Evolutionary conservation across 768 basidiomycete genomes (phyloP), one percentile per base, ranked within the genome.

Genomic region (Kondoa malvinella): DNA sequence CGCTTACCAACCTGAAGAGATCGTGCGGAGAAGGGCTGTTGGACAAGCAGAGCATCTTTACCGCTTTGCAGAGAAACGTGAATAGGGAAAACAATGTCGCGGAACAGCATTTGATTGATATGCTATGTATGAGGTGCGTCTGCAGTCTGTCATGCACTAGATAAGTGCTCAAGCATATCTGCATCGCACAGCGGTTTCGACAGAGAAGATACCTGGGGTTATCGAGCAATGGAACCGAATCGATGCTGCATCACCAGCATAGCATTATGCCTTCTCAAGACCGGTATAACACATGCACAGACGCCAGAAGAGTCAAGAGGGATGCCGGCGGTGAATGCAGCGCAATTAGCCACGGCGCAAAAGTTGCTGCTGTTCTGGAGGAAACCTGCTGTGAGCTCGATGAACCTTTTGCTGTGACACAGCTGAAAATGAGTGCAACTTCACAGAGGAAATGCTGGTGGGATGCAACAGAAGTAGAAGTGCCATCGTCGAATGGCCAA

Each of bases 31-130:
- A 85, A 71, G 87, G 86, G 74, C 81, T 99, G 70, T 86, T 94
- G 77, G 87, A 87, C 67, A 88, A 89, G 78, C 83, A 83, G 75
- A 89, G 86, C 77, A 95, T 99, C 74, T 99, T 99, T 77, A 94
- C 94, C 1, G 95, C 95, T 56, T 81, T 99, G 67, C 94, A 99
- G 81, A 83, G 95, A 74, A 99, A 99, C 78, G 94, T 97, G 71
- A 94, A 94, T 79, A 94, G 94, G 81, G 94, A 96, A 80, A 96
- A 96, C 76, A 97, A 99, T 77, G 82, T 95, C 66, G 95, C 95
- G 21, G 95, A 99, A 78, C 94, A 97, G 79, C 95, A 99, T 80
- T 80, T 99, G 73, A 99, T 99, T 78, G 95, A 97, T 79, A 99
- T 99, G 95, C 81, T 99, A 70, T 97, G 94, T 80, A 95, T 96